Base-by-base conservation (phyloP, 345 rosid genomes). In the Pelargonium nanum region DNA sequence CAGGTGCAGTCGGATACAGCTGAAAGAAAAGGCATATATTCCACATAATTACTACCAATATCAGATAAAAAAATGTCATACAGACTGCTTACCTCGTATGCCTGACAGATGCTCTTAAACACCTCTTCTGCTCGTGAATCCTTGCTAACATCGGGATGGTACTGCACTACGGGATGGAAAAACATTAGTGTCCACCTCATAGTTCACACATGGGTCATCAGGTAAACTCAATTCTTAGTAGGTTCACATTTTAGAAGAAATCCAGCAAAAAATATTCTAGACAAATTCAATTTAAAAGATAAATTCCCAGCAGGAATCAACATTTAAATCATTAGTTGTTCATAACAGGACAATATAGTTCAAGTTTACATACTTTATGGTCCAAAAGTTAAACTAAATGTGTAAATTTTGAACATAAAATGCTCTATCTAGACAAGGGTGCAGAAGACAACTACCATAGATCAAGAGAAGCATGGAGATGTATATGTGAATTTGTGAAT, bases 61-160 rank as follows among this genome's bases (percentile, higher is more conserved):
- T 12, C 53, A n/a, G 26, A n/a, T n/a, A 22, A 28, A 26, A 53
- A 59, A 5, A 51, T 26, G 44, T 34, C 55, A 63, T 15, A 48
- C 57, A 62, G 71, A 67, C 60, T 56, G 66, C 88, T 70, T 72
- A 88, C 93, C 68, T 91, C 91, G 71, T 88, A 92, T 19, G 98
- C 95, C 44, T 21, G 67, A 45, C 72, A 84, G 71, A 92, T 72
- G 44, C 65, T 80, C 89, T 85, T 92, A 85, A 92, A 88, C 51
- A 75, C 60, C 74, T 88, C 95, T n/a, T 71, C 77, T 6, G 95
- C 83, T 74, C 6, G 78, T 21, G 77, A 69, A 61, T 88, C 85
- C 74, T 78, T 88, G 81, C 89, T 83, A 55, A 88, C 96, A 63
- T 92, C 95, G 19, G 96, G 96, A 77, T 92, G 98, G 67, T 79